phyloP scores from a whole-genome alignment of 257 asterid genomes.

The Eustoma russellianum region DNA sequence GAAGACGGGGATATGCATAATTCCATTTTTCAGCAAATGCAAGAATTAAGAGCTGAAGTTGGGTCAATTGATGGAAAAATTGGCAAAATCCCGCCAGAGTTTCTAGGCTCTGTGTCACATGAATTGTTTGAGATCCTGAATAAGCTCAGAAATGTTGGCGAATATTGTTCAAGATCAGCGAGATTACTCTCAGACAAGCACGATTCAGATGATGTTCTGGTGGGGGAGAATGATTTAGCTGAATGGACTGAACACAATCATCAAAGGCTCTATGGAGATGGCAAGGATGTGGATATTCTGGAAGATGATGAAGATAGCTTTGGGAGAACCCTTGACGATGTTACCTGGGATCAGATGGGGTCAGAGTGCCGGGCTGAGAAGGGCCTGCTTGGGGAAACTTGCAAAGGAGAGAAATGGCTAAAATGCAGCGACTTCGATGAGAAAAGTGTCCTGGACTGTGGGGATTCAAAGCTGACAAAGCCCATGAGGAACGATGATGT shows the following conservation, averaged over 20 bases:
- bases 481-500: slow-evolving; percentile 44
- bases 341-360: slow-evolving; percentile 90
- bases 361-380: slow-evolving; percentile 50
- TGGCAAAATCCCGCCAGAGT: slow-evolving; percentile 44
- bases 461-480: slow-evolving; percentile 31
- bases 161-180: slow-evolving; percentile 59
- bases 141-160: slow-evolving; percentile 62
- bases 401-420: slow-evolving; percentile 84
- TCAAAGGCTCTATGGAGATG: slow-evolving; percentile 26
- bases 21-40: slow-evolving; percentile 64
- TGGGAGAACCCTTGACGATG: slow-evolving; percentile 95
- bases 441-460: slow-evolving; percentile 56
- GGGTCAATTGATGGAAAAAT: slow-evolving; percentile 78
- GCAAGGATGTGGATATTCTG: slow-evolving; percentile 74
- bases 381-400: slow-evolving; percentile 62
- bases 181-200: slow-evolving; percentile 62
- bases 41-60: slow-evolving; percentile 70
- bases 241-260: slow-evolving; percentile 94
- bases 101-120: slow-evolving; percentile 57
- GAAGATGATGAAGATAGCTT: slow-evolving; percentile 97
- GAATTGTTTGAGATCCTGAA: slow-evolving; percentile 64
- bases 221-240: slow-evolving; percentile 89
- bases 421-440: slow-evolving; percentile 64
- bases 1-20: slow-evolving; percentile 56
- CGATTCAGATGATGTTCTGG: slow-evolving; percentile 71